Conservation (phyloP, 345 rosid genomes). For the Citrus inodora region DNA sequence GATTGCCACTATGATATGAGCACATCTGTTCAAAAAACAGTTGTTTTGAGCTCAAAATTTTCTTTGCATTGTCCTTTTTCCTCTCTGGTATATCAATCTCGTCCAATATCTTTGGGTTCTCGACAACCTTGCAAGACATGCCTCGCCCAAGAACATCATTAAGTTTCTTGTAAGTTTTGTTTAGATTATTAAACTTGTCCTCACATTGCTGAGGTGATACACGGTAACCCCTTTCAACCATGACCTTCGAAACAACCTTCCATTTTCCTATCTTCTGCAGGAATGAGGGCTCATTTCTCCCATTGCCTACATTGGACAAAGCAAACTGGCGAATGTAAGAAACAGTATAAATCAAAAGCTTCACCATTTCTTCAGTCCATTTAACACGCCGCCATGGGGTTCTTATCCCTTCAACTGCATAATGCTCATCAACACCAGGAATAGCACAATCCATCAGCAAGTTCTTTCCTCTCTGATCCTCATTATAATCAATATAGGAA, state of each 20-base stretch:
- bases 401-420: conserved; percentile 4
- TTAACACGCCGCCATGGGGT: conserved; percentile 19
- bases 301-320: conserved; percentile 2
- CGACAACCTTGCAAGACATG: conserved; percentile 21
- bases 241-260: conserved; percentile 23
- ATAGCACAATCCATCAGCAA: not conserved
- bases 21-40: conserved; percentile 27
- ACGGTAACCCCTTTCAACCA: conserved; percentile 19
- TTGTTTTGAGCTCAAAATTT: conserved; percentile 23
- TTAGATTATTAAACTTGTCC: conserved; percentile 29
- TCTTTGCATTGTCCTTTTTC: conserved; percentile 22
- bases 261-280: conserved; percentile 28
- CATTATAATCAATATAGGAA: not conserved
- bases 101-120: conserved; percentile 21
- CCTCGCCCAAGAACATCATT: conserved; percentile 27
- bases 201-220: conserved; percentile 35
- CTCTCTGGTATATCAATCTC: conserved; percentile 8
- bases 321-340: conserved; percentile 22
- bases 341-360: conserved; percentile 19
- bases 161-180: conserved; percentile 23
- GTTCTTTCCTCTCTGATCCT: not conserved
- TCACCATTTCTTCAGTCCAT: conserved; percentile 26
- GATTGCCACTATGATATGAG: conserved; percentile 23
- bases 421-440: conserved; percentile 6
- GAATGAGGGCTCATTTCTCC: not conserved